phyloP scores from a whole-genome alignment of 345 rosid genomes.

The Linum lewisii region DNA sequence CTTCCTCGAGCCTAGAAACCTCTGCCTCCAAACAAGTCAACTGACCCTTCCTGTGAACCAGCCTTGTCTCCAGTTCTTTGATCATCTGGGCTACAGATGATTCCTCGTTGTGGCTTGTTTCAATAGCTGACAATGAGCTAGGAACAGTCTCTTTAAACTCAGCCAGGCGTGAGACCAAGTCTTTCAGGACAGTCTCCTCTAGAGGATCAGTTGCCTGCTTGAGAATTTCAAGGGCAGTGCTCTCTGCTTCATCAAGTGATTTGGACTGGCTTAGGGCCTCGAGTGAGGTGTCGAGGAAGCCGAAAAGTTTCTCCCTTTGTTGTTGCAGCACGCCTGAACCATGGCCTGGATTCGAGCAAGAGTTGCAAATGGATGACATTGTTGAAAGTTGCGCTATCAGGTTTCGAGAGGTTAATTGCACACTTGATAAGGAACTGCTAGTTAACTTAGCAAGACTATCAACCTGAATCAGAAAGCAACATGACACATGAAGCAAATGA shows the following conservation, averaged over 20 bases:
- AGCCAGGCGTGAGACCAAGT: not conserved
- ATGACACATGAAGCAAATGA: not conserved
- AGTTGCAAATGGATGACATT: not conserved
- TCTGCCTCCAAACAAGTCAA: not conserved
- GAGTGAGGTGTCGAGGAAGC: not conserved
- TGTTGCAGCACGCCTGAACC: not conserved
- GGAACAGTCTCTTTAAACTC: not conserved
- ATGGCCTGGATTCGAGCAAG: not conserved
- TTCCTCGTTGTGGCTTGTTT: not conserved
- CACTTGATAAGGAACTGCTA: not conserved
- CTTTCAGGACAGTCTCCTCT: not conserved
- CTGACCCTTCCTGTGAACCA: not conserved
- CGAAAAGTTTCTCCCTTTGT: not conserved
- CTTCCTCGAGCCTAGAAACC: not conserved
- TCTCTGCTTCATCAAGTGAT: not conserved
- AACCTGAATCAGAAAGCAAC: not conserved
- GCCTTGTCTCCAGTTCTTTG: not conserved
- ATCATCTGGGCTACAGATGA: not conserved
- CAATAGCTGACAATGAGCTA: not conserved
- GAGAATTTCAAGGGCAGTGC: not conserved
- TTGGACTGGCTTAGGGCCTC: not conserved
- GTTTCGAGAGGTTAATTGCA: not conserved
- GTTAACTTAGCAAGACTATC: not conserved
- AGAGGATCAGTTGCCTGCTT: not conserved
- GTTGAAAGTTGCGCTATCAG: not conserved